Percentiles rank a stretch among this genome's conserved stretches.
phyloP scores from a whole-genome alignment of 2,329 filamentous ascomycete genomes.

The Leptographium wingfieldii region DNA sequence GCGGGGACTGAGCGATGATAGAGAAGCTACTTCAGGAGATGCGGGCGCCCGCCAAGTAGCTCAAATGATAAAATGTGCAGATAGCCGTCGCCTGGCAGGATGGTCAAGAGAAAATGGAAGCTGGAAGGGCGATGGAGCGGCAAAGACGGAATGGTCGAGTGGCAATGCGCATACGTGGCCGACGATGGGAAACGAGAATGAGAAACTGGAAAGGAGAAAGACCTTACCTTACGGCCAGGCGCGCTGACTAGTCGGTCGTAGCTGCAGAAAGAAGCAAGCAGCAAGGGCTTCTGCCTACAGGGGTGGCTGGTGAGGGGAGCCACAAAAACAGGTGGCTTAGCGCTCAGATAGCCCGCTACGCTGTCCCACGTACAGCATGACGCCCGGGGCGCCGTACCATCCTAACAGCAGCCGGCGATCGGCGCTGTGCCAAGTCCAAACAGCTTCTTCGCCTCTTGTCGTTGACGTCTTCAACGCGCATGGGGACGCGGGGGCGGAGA shows the following conservation, averaged over 20 bases:
- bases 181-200: neutral
- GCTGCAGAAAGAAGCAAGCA: neutral
- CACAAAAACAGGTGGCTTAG: neutral
- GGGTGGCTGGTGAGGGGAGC: neutral
- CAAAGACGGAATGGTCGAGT: no score
- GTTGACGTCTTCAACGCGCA: no score
- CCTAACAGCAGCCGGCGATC: no score
- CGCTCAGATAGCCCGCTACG: neutral
- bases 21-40: neutral
- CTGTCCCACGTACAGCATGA: no score
- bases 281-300: neutral
- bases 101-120: neutral
- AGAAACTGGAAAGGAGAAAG: neutral
- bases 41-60: neutral
- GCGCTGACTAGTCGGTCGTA: neutral
- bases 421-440: no score
- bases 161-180: neutral
- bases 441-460: no score
- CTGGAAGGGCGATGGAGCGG: neutral
- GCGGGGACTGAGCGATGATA: neutral
- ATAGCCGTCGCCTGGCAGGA: neutral
- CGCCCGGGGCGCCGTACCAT: no score
- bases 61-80: neutral
- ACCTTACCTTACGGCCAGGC: neutral
- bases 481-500: no score